Percentiles rank a stretch among this genome's conserved stretches.
Conservation (phyloP, 2,329 filamentous ascomycete species). For the Parastagonospora avenae region DNA sequence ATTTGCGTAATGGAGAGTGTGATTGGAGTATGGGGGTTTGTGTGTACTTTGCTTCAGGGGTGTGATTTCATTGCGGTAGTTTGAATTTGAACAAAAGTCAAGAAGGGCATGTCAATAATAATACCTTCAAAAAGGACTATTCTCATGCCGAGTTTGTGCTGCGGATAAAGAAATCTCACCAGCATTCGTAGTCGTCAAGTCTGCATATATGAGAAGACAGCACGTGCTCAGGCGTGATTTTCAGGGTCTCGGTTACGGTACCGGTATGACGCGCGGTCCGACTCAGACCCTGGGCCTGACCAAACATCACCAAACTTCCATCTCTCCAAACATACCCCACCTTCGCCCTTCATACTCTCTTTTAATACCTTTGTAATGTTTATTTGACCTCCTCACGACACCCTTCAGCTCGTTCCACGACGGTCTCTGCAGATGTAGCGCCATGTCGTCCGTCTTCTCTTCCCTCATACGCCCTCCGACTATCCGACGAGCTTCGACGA, state of each 20-base stretch:
- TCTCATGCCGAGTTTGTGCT: no score
- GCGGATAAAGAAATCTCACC: no score
- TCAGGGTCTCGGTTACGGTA: constrained; percentile 4
- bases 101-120: no score
- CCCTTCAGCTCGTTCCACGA: background rate
- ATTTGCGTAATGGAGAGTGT: no score
- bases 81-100: no score
- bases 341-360: constrained; percentile 1
- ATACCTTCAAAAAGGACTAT: no score
- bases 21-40: no score
- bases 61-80: no score
- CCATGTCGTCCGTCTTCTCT: constrained; percentile 44
- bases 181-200: no score
- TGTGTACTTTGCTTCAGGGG: no score
- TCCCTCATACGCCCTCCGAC: constrained; percentile 39
- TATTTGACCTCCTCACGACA: constrained; percentile 8
- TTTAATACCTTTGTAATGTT: constrained; percentile 15
- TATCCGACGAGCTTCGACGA: constrained; percentile 19
- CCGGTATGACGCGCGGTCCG: constrained; percentile 20
- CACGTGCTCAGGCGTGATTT: constrained; percentile 6
- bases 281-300: background rate
- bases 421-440: background rate
- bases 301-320: background rate
- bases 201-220: background rate
- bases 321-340: background rate